Percentiles rank a stretch among this genome's conserved stretches.
Evolutionary conservation across 2,329 filamentous ascomycete genomes (phyloP).

Genomic region (Zarea fungicola): DNA sequence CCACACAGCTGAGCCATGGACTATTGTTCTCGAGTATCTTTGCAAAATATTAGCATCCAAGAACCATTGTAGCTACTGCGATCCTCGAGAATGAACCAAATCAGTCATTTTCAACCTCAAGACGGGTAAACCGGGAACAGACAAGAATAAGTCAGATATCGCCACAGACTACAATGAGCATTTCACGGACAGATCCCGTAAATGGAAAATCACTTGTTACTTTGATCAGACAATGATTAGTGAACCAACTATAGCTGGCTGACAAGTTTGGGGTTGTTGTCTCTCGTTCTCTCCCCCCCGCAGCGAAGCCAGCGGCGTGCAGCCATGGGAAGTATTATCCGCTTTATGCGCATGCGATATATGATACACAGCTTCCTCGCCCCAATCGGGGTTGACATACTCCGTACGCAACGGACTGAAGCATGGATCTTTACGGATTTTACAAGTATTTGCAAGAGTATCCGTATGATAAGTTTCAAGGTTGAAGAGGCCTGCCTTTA

Average conservation of each 20-base stretch:
- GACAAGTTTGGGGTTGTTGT: neutral
- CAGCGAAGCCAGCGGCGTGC: neutral
- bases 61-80: neutral
- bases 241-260: conserved; percentile 1
- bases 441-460: too few relatives aligned
- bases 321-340: neutral
- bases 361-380: neutral
- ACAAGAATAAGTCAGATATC: neutral
- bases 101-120: neutral
- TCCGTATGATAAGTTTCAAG: too few relatives aligned
- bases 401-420: too few relatives aligned
- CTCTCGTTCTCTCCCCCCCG: too few relatives aligned
- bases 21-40: neutral
- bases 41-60: conserved; percentile 2
- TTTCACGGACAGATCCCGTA: neutral
- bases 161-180: neutral
- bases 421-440: too few relatives aligned
- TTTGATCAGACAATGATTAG: neutral
- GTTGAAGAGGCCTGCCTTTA: too few relatives aligned
- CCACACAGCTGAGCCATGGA: neutral
- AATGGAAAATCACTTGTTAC: neutral
- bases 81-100: conserved; percentile 6
- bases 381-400: too few relatives aligned
- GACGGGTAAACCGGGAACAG: neutral
- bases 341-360: conserved; percentile 3